Base-by-base conservation (phyloP, 768 basidiomycete genomes). In the Macrolepiota dolichaula region DNA sequence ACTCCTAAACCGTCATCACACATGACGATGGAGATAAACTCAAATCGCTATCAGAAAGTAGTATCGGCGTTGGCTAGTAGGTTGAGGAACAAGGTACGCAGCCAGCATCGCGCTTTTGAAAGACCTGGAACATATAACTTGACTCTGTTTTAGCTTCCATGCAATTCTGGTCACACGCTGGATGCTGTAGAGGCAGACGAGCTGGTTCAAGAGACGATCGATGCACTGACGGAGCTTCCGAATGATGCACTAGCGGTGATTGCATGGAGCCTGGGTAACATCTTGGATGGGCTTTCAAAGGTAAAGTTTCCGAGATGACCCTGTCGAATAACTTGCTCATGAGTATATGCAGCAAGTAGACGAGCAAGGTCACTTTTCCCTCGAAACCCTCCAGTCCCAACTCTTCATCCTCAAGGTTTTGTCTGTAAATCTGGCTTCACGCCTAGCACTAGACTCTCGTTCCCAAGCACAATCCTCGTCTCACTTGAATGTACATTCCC, bases 331-430 rank as follows among this genome's bases (percentile, higher is more conserved):
- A 22, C 32, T 32, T 71, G 62, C 50, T 51, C 47, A 56, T 49
- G 38, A 22, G 54, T 55, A 47, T 53, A 17, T 49, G 61, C 65
- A 88, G 81, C 87, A 86, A 77, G 76, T 78, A 62, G 83, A 85
- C 66, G 63, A 73, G n/a, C 74, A 78, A 25, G 85, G 83, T 1
- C 75, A 78, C 57, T 74, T 82, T 59, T 77, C 86, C 2, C 77
- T 91, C 17, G 89, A 93, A 59, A 82, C 88, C 46, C 80, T 94
- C 3, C 93, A 96, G 69, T 95, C 94, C 0, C 91, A 95, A 70
- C 78, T 96, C 1, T 92, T 92, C 66, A 74, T 96, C 40, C 79
- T 95, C 67, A 93, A 95, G 73, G 86, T 95, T 24, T 73, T 96
- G 12, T 81, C 88, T 0, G 79, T 89, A 47, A 85, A 87, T 51